Base-by-base conservation (phyloP, 2,329 filamentous ascomycete species). In the Aspergillus japonicus region DNA sequence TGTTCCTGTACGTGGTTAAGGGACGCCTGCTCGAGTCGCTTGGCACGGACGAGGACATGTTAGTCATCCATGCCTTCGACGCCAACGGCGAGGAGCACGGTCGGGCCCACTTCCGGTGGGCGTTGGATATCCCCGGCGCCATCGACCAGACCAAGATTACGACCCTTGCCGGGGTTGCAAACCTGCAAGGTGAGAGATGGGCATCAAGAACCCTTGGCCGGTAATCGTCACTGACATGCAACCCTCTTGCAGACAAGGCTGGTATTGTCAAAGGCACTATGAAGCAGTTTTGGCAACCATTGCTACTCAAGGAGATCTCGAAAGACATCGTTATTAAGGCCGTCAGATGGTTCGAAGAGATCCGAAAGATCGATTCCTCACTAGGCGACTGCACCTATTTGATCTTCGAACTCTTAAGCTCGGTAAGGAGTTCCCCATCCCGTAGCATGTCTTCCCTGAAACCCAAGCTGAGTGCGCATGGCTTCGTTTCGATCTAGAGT, bases 1-100 rank as follows among this genome's bases (percentile, higher is more conserved):
- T 64, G 63, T 52, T 64, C 12, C n/a, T 63, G 5, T 64, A 64
- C 24, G 51, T 64, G 4, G 39, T 63, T 19, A 63, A 61, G 51
- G 39, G 47, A 6, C 29, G 19, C 2, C 24, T 64, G 11, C 42
- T 63, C 3, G 35, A 56, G 24, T 63, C 61, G 4, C 56, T 61
- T 4, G 52, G 39, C 2, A 48, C 51, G 1, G 44, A 58, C 5
- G 31, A 35, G 1, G 57, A 64, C 19, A 64, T 62, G 62, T 35
- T 62, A 14, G 29, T 62, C 8, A 54, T 64, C 2, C 62, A 62
- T 54, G 62, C 39, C 1, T 60, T 58, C 10, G 60, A 84, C 64
- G 74, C 71, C 47, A 78, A 67, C 33, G 79, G 77, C 47, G 85
- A 84, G 76, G 83, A 82, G 69, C 61, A 79, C 67, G 47, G 68